These are phyloP conservation scores for Metschnikowia similis DNA, from an alignment of 805 yeast species.

Conservation along the genomic window DNA sequence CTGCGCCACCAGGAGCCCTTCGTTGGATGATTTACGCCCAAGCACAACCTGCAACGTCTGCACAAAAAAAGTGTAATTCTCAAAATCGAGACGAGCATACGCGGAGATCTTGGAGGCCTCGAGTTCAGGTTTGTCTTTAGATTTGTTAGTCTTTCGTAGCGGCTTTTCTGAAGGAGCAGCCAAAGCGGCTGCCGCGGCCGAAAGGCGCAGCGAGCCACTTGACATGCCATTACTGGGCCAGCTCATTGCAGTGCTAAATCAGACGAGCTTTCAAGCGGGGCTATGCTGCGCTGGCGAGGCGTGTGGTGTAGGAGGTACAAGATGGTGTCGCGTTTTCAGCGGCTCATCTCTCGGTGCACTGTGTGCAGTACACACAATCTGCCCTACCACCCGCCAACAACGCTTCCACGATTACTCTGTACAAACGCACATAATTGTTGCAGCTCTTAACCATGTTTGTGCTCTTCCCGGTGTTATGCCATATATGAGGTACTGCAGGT, in stretches of 20 bases:
- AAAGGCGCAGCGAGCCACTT: not conserved
- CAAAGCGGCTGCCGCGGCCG: not conserved
- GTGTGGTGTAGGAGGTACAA: not conserved
- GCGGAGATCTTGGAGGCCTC: slow-evolving; percentile 41
- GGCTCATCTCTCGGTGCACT: slow-evolving; percentile 9
- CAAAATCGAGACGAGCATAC: slow-evolving; percentile 82
- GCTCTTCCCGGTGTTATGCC: too few species aligned
- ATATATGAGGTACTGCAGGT: too few species aligned
- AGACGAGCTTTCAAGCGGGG: not conserved
- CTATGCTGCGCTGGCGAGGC: not conserved
- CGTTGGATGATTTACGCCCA: slow-evolving; percentile 70
- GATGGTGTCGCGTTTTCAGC: slow-evolving; percentile 1
- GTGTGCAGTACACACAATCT: slow-evolving; percentile 2
- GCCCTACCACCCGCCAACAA: too few species aligned
- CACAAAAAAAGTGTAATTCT: slow-evolving; percentile 88
- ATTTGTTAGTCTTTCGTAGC: not conserved
- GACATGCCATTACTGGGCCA: slow-evolving; percentile 11
- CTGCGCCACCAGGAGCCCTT: slow-evolving; percentile 54
- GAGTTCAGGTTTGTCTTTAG: not conserved
- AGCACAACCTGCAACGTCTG: slow-evolving; percentile 92
- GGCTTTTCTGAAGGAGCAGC: not conserved
- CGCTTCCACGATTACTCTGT: too few species aligned
- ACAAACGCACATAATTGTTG: too few species aligned
- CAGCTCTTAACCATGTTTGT: too few species aligned
- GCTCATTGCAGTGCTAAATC: slow-evolving; percentile 6